Evolutionary conservation across 345 rosid genomes (phyloP), one percentile per base, ranked within the genome.

Genomic region (Melaleuca alternifolia): DNA sequence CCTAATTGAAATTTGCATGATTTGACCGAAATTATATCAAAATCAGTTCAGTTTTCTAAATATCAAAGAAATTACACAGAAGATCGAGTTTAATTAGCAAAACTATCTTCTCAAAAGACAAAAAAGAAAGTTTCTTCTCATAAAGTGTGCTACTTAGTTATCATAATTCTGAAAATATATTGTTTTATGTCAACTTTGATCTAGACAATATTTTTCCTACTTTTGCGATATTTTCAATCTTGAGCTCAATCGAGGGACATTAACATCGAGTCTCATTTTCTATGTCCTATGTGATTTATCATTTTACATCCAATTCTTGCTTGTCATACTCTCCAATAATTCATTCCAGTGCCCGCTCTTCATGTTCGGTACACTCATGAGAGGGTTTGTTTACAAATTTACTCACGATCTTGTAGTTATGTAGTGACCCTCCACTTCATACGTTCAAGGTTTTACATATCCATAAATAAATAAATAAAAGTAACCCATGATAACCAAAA

Each of bases 311-410:
- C 21, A n/a, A 56, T 56, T 56, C n/a, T 56, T 41, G 41, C 41
- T 41, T 41, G 41, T 41, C 3, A 41, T 41, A 41, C 41, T 41
- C 41, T 41, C 1, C 0, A n/a, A 23, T 23, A 56, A 23, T 2
- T 56, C 61, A 56, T 56, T 56, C 14, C 24, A 0, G 28, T 2
- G 28, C 28, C 6, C 26, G 1, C 24, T 56, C 61, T 0, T 56
- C 0, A 2, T 0, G 61, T 56, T 56, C 3, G 6, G 3, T 56
- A 23, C 0, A 12, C 61, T 56, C 0, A 10, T 56, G 28, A 56
- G 61, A 56, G 61, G 28, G 28, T 24, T 54, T 56, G 0, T 12
- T 23, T 56, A 56, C 3, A 56, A 2, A 5, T 56, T 56, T 23
- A 24, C 13, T 56, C 23, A 56, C 41, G 41, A 41, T 41, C 41